Evolutionary conservation across 371 early-diverging fungal species (phyloP), one percentile per base, ranked within the genome.

Genomic region (Homolaphlyctis polyrhiza): DNA sequence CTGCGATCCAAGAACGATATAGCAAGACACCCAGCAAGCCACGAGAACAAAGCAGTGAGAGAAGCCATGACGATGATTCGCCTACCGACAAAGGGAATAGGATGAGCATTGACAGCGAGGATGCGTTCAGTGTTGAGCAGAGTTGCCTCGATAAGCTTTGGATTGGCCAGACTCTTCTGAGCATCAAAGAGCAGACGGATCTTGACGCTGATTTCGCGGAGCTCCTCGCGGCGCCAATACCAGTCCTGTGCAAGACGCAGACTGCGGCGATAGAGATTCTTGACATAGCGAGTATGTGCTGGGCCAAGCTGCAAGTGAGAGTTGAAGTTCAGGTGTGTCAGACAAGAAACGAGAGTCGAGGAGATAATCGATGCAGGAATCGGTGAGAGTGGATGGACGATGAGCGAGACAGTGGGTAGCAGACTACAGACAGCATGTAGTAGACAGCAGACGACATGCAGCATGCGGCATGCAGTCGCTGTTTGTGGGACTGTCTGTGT

Each of bases 231-330:
- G 71, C 85, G 84, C 78, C 89, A 86, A 75, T 86, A 86, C 93
- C 93, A 93, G 79, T 91, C 90, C 52, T 82, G 75, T 2, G 89
- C 79, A 13, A 87, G 77, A 67, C 87, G 87, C 62, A 93, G 86
- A 8, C 89, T 84, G 28, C 87, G 85, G 72, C 84, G 84, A 83
- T 91, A 91, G 43, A 93, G 78, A 27, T 87, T 83, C 67, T 83
- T 84, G 45, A 93, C 85, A 60, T 86, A 79, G 50, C 76, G 78
- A 62, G 83, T 79, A 75, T 91, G 91, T 61, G 84, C 87, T 52
- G 78, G 27, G 28, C 67, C 61, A 14, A 51, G 6, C 52, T 39
- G 39, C 18, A 18, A 11, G 39, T 39, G 39, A n/a, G n/a, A n/a
- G n/a, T n/a, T n/a, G n/a, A n/a, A n/a, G n/a, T n/a, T n/a, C n/a